phyloP scores from a whole-genome alignment of 805 yeast species.

The Nakazawaea siamensis region DNA sequence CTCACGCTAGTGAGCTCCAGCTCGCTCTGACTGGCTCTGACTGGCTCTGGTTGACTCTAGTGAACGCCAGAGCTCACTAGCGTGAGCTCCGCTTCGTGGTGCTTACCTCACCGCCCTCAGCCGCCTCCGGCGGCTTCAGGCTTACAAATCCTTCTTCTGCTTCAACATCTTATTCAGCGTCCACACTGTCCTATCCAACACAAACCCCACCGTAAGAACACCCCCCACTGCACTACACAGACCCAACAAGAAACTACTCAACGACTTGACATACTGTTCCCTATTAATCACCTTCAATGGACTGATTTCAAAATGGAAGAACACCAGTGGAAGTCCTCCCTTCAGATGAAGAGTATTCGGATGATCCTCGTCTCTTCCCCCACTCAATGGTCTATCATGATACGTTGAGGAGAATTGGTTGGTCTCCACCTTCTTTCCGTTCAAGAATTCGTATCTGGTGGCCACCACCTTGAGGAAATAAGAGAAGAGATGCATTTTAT shows the following conservation, averaged over 20 bases:
- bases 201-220: constrained; percentile 84
- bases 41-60: too few relatives aligned
- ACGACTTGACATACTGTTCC: constrained; percentile 65
- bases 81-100: too few relatives aligned
- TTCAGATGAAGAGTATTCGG: constrained; percentile 72
- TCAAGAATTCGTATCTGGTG: constrained; percentile 70
- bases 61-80: too few relatives aligned
- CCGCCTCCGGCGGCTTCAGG: too few relatives aligned
- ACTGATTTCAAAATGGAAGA: constrained; percentile 82
- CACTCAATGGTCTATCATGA: constrained; percentile 77
- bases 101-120: too few relatives aligned
- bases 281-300: constrained; percentile 86
- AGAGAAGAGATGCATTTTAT: constrained; percentile 57
- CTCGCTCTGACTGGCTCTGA: too few relatives aligned
- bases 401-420: constrained; percentile 85
- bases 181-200: constrained; percentile 80
- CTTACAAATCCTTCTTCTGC: constrained; percentile 50
- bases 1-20: too few relatives aligned
- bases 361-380: constrained; percentile 90
- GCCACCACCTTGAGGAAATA: constrained; percentile 88
- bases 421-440: constrained; percentile 52
- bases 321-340: constrained; percentile 90
- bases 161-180: constrained; percentile 75
- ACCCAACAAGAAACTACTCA: constrained; percentile 77
- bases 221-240: constrained; percentile 90